These are phyloP conservation scores for Blastobotrys malaysiensis DNA, from an alignment of 1,139 yeast genomes.

Conservation along the genomic window DNA sequence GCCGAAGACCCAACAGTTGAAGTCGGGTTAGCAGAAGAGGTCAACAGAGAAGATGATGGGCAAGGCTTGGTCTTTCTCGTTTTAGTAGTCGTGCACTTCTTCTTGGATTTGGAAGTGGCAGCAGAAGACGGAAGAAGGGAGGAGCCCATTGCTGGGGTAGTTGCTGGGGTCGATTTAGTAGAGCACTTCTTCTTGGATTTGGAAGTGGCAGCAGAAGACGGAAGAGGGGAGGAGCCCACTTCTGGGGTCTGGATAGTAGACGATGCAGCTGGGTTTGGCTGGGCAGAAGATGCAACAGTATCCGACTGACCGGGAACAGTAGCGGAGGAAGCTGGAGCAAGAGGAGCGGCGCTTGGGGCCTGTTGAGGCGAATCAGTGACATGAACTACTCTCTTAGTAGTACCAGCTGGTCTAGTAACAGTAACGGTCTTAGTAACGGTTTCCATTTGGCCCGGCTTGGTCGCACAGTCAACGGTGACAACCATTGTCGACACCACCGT, in stretches of 20 bases:
- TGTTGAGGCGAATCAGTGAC: not conserved
- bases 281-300: conserved; percentile 1
- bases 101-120: not conserved
- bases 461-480: not conserved
- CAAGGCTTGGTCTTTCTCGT: not conserved
- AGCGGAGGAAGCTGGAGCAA: conserved; percentile 1
- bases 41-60: conserved; percentile 7
- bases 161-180: not conserved
- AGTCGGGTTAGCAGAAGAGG: conserved; percentile 10
- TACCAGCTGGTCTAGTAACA: not conserved
- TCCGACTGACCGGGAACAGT: not conserved
- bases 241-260: not conserved
- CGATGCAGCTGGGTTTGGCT: not conserved
- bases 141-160: not conserved
- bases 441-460: not conserved
- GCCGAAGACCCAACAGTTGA: conserved; percentile 8
- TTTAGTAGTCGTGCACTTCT: not conserved
- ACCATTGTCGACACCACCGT: not conserved
- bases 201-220: not conserved
- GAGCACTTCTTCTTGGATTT: not conserved
- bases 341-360: not conserved
- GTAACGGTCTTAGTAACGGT: not conserved
- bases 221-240: not conserved
- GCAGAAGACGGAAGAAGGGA: conserved; percentile 1
- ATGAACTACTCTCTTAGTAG: not conserved